Percentiles rank a stretch among this genome's conserved stretches.
These are phyloP conservation scores for Hypoxylon sp. DNA, from an alignment of 2,329 filamentous ascomycete genomes.

Conservation along the genomic window DNA sequence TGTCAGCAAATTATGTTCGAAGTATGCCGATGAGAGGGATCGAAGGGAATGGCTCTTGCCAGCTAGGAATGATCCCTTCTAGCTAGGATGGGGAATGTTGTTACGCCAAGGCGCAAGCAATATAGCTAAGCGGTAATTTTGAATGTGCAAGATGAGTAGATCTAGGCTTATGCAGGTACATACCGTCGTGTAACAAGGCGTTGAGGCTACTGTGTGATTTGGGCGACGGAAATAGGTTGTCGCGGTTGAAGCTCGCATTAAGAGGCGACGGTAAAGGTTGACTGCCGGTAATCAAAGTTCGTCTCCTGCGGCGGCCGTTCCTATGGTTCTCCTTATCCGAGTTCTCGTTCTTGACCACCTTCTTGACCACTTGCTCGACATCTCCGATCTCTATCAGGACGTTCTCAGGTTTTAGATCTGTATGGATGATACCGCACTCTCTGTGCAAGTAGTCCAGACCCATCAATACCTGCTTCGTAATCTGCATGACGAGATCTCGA, in stretches of 20 bases:
- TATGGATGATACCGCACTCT: conserved; percentile 99
- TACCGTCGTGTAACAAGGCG: conserved; percentile 85
- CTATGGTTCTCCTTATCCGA: conserved; percentile 86
- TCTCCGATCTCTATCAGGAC: conserved; percentile 99
- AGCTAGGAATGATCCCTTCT: conserved; percentile 4
- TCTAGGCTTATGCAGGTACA: conserved; percentile 43
- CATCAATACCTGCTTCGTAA: conserved; percentile 96
- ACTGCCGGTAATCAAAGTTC: conserved; percentile 96
- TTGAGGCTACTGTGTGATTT: conserved; percentile 81
- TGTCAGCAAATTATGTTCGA: conserved; percentile 41
- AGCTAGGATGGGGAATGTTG: neutral
- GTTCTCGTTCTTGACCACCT: conserved; percentile 86
- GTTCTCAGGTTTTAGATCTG: conserved; percentile 96
- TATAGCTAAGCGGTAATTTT: neutral
- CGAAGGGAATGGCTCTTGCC: neutral
- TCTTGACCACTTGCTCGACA: conserved; percentile 97
- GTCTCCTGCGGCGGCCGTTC: conserved; percentile 87
- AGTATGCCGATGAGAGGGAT: neutral
- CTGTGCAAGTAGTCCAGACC: conserved; percentile 96
- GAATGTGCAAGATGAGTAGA: conserved; percentile 4
- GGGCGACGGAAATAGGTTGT: conserved; percentile 74
- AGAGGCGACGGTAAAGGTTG: conserved; percentile 95
- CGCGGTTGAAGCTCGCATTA: conserved; percentile 88
- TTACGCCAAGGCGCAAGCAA: conserved; percentile 1
- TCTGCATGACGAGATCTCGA: conserved; percentile 96